Evolutionary conservation across 1,139 yeast species (phyloP), one percentile per base, ranked within the genome.

Genomic region (Yamadazyma sp.): DNA sequence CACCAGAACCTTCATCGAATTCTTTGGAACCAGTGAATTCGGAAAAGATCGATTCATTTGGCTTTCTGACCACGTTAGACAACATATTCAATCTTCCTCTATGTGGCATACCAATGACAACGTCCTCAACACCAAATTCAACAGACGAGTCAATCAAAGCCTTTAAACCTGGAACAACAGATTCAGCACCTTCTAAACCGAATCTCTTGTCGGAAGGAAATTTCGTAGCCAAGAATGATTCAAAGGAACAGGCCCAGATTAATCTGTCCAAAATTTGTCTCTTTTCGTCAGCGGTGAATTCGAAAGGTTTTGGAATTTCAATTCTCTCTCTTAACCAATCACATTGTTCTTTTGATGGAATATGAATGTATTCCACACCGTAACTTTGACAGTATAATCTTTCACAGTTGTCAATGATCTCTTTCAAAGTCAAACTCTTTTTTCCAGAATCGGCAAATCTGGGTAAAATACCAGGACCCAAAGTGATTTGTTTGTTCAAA

Each of bases 61-160:
- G 97, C 67, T 92, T 92, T 73, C 98, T 86, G 37, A 92, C 97
- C 57, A 92, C 98, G 70, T 92, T 92, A 44, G 97, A 88, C 68
- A 92, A 79, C 85, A 92, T 90, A 67, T 92, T 92, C 59, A 92
- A 78, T 75, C 99, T 85, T 70, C 99, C 99, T 79, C 99, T 88
- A 70, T 92, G 98, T 42, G 99, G 97, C 98, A 92, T 92, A 73
- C 99, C 99, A 56, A 94, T 85, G 56, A 92, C 95, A 46, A 92
- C 81, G 62, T 92, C 97, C 68, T 90, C 97, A 42, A 90, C 83
- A 56, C 99, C 99, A 46, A 73, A 70, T 52, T 89, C 97, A 38
- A 90, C 97, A 33, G 96, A 80, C 48, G 90, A 82, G 66, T 92
- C 99, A 61, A 92, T 90, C 62, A 92, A 69, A 36, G 97, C 86